Conservation (phyloP, 805 yeast genomes). For the Scheffersomyces stipitis region DNA sequence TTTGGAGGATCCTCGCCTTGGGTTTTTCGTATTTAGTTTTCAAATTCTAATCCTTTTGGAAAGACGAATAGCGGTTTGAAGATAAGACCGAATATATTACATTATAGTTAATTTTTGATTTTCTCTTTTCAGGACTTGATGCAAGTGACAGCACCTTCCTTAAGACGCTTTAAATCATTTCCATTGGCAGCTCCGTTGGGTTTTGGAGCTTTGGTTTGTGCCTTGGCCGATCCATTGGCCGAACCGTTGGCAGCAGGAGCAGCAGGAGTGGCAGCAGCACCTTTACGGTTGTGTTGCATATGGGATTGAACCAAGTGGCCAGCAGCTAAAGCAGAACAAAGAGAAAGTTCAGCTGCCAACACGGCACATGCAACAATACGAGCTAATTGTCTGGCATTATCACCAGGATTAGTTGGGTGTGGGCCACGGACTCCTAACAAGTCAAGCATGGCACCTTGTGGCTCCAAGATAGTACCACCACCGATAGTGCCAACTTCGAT, state of each 20-base stretch:
- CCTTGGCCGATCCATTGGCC: conserved; percentile 13
- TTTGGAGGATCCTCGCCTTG: too few relatives aligned
- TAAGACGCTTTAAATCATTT: conserved; percentile 43
- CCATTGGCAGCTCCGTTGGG: conserved; percentile 5
- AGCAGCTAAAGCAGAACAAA: conserved; percentile 95
- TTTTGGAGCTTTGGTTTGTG: conserved; percentile 3
- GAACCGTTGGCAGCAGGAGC: conserved; percentile 20
- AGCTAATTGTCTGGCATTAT: conserved; percentile 91
- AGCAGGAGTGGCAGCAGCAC: conserved; percentile 42
- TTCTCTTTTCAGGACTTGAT: conserved; percentile 59
- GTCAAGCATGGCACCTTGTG: conserved; percentile 95
- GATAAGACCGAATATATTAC: too few relatives aligned
- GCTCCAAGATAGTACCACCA: conserved; percentile 97
- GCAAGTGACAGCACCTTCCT: conserved; percentile 76
- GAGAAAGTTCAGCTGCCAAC: conserved; percentile 91
- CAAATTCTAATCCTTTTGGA: too few relatives aligned
- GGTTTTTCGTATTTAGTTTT: too few relatives aligned
- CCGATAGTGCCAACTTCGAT: conserved; percentile 99
- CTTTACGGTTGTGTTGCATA: conserved; percentile 89
- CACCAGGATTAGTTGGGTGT: conserved; percentile 90
- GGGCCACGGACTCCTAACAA: conserved; percentile 95
- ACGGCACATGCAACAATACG: conserved; percentile 91
- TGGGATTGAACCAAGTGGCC: conserved; percentile 98
- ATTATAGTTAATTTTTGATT: too few relatives aligned
- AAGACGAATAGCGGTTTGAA: too few relatives aligned